A percentile compares a stretch with the other conserved stretches of the same genome.
These are phyloP conservation scores for Phylloporus sp. DNA, from an alignment of 768 basidiomycete genomes.

Conservation along the genomic window DNA sequence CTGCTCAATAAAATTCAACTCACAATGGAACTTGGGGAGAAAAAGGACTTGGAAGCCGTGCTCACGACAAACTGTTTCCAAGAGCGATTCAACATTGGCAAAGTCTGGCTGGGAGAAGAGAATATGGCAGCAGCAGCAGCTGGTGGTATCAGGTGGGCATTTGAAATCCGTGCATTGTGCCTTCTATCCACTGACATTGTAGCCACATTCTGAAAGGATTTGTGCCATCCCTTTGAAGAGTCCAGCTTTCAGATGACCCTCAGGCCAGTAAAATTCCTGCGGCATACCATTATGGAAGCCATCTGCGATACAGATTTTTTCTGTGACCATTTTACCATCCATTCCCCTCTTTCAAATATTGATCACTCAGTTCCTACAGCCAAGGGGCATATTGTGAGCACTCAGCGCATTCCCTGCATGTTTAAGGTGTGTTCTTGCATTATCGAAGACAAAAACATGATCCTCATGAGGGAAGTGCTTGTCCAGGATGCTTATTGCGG, in stretches of 20 bases:
- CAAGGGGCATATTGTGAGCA: conserved; percentile 21
- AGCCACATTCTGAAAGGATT: conserved; percentile 17
- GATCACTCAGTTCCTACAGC: conserved; percentile 5
- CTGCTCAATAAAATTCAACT: conserved; percentile 32
- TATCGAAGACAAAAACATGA: conserved; percentile 24
- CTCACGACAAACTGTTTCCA: not conserved
- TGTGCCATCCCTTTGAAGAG: conserved; percentile 17
- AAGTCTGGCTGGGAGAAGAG: conserved; percentile 3
- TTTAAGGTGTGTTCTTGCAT: conserved; percentile 25
- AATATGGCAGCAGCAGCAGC: not conserved
- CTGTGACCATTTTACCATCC: conserved; percentile 1
- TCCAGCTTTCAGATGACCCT: conserved; percentile 23
- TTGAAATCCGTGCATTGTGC: conserved; percentile 28
- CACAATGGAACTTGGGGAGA: conserved; percentile 30
- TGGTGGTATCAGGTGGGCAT: conserved; percentile 6
- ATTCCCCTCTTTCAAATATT: conserved; percentile 2
- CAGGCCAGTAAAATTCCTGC: conserved; percentile 34
- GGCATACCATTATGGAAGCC: conserved; percentile 16
- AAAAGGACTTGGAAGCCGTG: conserved; percentile 7
- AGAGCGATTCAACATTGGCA: not conserved
- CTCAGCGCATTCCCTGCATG: conserved; percentile 20
- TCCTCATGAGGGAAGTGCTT: conserved; percentile 18
- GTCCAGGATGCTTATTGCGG: conserved; percentile 17
- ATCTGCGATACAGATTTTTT: conserved; percentile 11
- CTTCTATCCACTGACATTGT: conserved; percentile 1